Percentiles rank a stretch among this genome's conserved stretches.
Evolutionary conservation across 352 stramenopile genomes (phyloP).

Genomic region (Pythium coloratum): DNA sequence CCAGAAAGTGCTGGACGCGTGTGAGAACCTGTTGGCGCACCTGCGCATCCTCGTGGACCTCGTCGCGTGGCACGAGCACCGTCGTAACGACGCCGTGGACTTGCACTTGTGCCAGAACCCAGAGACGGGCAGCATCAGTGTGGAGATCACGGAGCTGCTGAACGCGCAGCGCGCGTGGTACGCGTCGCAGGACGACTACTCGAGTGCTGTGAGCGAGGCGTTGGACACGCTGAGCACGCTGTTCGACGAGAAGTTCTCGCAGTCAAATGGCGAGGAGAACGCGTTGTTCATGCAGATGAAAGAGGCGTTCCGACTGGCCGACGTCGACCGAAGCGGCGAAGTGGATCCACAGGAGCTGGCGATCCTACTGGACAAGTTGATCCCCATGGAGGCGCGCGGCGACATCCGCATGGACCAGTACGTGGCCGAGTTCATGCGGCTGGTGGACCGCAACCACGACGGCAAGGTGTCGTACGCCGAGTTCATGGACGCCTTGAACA

Average conservation of each 20-base stretch:
- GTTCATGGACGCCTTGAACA: conserved; percentile 77
- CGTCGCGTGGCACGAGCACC: conserved; percentile 54
- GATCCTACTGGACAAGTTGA: conserved; percentile 64
- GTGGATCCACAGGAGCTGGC: conserved; percentile 61
- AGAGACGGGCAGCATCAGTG: conserved; percentile 18
- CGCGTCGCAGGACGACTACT: conserved; percentile 35
- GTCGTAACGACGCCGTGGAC: too few relatives aligned
- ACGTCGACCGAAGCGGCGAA: conserved; percentile 58
- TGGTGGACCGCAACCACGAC: conserved; percentile 69
- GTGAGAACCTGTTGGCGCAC: conserved; percentile 51
- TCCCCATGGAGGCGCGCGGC: conserved; percentile 49
- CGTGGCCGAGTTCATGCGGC: conserved; percentile 71
- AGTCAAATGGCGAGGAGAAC: conserved; percentile 52
- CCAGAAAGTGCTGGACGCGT: conserved; percentile 58
- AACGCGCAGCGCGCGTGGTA: conserved; percentile 19
- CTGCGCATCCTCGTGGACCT: conserved; percentile 66
- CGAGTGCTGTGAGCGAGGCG: conserved; percentile 40
- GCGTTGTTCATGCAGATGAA: conserved; percentile 81
- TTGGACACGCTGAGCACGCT: conserved; percentile 59
- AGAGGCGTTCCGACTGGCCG: conserved; percentile 65
- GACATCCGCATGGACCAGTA: conserved; percentile 67
- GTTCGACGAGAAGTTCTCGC: conserved; percentile 60
- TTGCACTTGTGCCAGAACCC: conserved; percentile 24
- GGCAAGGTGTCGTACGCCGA: conserved; percentile 67
- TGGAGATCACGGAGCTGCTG: conserved; percentile 13